A percentile compares a stretch with the other conserved stretches of the same genome.
phyloP scores from a whole-genome alignment of 352 stramenopile genomes.

The Globisporangium uncinulatum region DNA sequence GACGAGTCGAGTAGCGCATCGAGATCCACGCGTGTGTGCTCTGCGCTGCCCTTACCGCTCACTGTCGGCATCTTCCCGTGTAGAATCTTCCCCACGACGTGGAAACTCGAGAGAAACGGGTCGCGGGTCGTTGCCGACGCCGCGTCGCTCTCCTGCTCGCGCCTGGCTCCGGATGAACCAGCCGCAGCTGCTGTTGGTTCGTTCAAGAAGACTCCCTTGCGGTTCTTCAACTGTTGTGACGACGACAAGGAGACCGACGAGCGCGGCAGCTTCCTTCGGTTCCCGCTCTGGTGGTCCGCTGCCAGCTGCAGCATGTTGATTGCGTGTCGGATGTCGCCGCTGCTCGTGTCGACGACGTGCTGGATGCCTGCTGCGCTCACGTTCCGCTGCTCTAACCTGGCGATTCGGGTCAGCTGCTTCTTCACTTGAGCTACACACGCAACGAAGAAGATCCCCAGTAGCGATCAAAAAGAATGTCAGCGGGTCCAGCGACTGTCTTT shows the following conservation, averaged over 20 bases:
- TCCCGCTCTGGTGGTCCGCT: neutral
- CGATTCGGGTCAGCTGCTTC: slow-evolving; percentile 48
- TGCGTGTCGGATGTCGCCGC: slow-evolving; percentile 75
- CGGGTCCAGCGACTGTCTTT: neutral
- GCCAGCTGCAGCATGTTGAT: slow-evolving; percentile 71
- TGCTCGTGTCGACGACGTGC: slow-evolving; percentile 50
- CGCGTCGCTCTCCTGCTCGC: neutral
- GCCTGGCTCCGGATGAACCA: neutral
- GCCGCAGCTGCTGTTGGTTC: neutral
- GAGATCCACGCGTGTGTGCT: slow-evolving; percentile 18
- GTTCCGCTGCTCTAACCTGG: slow-evolving; percentile 25
- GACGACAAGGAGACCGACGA: neutral
- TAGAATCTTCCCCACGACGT: slow-evolving; percentile 72
- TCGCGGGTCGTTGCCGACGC: slow-evolving; percentile 32
- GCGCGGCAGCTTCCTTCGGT: slow-evolving; percentile 13
- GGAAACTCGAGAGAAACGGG: slow-evolving; percentile 75
- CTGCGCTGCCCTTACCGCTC: neutral
- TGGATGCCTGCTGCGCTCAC: slow-evolving; percentile 27
- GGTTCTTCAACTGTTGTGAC: neutral
- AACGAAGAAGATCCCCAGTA: neutral
- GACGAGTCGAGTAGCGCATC: slow-evolving; percentile 53
- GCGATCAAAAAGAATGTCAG: neutral
- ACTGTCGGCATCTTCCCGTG: slow-evolving; percentile 48
- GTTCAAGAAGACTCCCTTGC: neutral
- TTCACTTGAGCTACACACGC: slow-evolving; percentile 47